These are phyloP conservation scores for Trypanosoma vivax DNA, from an alignment of 208 protist genomes.

Conservation along the genomic window DNA sequence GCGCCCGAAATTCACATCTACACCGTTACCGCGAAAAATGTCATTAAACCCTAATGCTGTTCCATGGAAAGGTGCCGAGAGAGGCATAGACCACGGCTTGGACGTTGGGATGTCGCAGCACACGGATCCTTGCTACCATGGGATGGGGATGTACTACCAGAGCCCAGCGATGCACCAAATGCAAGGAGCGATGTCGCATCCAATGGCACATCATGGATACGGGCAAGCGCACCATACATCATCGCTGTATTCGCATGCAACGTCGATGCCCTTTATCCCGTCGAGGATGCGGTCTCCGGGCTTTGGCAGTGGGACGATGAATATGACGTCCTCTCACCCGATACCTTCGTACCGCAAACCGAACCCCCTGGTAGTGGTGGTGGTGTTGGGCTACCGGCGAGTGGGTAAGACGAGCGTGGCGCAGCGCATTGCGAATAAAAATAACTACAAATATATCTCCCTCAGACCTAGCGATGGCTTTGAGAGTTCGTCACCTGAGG, in stretches of 20 bases:
- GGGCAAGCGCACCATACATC: neutral
- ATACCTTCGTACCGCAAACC: constrained; percentile 28
- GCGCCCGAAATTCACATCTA: neutral
- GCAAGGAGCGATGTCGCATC: neutral
- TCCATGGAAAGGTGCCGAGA: constrained; percentile 9
- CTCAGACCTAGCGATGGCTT: constrained; percentile 19
- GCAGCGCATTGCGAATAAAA: constrained; percentile 36
- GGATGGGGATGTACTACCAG: neutral
- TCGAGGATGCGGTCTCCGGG: neutral
- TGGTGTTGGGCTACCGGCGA: constrained; percentile 64
- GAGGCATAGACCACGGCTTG: neutral
- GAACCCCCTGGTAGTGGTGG: constrained; percentile 50
- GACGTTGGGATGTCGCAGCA: neutral
- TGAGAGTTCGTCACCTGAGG: constrained; percentile 10
- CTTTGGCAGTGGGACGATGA: neutral
- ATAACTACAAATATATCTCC: constrained; percentile 66
- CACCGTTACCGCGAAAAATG: constrained; percentile 1
- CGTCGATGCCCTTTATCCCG: constrained; percentile 7
- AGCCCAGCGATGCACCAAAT: constrained; percentile 1
- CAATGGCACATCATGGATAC: constrained; percentile 7
- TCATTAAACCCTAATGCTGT: constrained; percentile 17
- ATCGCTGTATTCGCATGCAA: constrained; percentile 9
- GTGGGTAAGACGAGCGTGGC: constrained; percentile 74
- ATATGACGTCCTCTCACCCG: constrained; percentile 8
- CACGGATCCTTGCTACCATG: constrained; percentile 6